Percentiles rank a stretch among this genome's conserved stretches.
Conservation (phyloP, 371 early-diverging fungal species). For the Mucor ambiguus region DNA sequence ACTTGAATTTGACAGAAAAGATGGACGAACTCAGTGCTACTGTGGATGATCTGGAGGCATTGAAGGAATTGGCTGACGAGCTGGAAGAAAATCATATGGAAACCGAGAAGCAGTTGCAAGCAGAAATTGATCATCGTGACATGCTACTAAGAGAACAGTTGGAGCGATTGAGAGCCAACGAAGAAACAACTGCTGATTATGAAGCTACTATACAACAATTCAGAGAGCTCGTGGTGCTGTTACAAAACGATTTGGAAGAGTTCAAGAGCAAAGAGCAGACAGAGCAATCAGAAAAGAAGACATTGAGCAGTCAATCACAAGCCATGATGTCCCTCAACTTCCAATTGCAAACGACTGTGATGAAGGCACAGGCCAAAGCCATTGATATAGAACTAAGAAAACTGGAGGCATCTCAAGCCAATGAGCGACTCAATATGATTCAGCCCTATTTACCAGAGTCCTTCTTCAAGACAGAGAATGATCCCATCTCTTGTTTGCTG, state of each 20-base stretch:
- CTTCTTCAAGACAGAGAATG: conserved; percentile 81
- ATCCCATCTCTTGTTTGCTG: conserved; percentile 76
- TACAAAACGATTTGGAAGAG: conserved; percentile 78
- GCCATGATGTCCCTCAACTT: conserved; percentile 82
- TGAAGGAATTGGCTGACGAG: conserved; percentile 90
- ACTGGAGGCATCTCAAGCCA: conserved; percentile 84
- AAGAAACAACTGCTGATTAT: conserved; percentile 86
- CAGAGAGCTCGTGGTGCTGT: conserved; percentile 77
- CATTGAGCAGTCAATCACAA: conserved; percentile 73
- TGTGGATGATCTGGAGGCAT: conserved; percentile 88
- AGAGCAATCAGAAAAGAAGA: conserved; percentile 56
- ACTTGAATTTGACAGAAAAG: conserved; percentile 71
- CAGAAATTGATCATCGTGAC: conserved; percentile 76
- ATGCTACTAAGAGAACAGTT: conserved; percentile 66
- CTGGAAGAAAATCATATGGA: conserved; percentile 89
- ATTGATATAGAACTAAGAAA: conserved; percentile 90
- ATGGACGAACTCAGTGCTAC: conserved; percentile 76
- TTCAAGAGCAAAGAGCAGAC: conserved; percentile 66
- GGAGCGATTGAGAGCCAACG: conserved; percentile 60
- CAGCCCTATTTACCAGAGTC: conserved; percentile 83
- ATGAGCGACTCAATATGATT: conserved; percentile 71
- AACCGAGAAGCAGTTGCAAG: conserved; percentile 82
- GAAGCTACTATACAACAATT: conserved; percentile 88
- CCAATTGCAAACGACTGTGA: conserved; percentile 78
- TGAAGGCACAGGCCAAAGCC: conserved; percentile 87